These are phyloP conservation scores for Flaveria trinervia DNA, from an alignment of 129 eudicot species.

Conservation along the genomic window DNA sequence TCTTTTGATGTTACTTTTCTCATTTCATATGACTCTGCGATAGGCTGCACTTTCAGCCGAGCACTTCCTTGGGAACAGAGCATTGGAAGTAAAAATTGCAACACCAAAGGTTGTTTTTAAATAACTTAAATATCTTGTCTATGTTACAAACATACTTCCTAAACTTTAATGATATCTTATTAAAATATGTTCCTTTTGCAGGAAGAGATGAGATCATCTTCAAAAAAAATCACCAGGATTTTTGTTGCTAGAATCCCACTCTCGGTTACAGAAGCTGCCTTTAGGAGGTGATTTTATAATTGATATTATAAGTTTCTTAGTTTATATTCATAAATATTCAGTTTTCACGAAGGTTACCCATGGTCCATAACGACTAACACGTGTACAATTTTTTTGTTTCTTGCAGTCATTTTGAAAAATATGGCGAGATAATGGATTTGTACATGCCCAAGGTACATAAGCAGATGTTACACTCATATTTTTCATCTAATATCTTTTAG, in stretches of 20 bases:
- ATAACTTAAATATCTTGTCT: background rate
- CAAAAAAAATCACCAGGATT: constrained; percentile 82
- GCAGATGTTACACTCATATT: constrained; percentile 9
- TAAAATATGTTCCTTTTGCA: constrained; percentile 29
- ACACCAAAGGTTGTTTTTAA: constrained; percentile 81
- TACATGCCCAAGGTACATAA: constrained; percentile 94
- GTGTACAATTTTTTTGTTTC: constrained; percentile 7
- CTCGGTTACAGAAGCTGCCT: constrained; percentile 66
- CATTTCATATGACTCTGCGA: constrained; percentile 12
- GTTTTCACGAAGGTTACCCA: background rate
- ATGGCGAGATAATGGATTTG: constrained; percentile 84
- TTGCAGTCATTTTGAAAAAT: constrained; percentile 91
- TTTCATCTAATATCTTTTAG: background rate
- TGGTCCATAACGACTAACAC: constrained; percentile 17
- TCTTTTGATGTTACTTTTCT: constrained; percentile 3
- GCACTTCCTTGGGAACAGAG: constrained; percentile 82
- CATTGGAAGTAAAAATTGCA: constrained; percentile 93
- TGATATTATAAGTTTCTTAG: constrained; percentile 6
- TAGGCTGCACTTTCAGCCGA: constrained; percentile 83
- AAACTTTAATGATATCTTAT: constrained; percentile 1
- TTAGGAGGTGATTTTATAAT: constrained; percentile 55
- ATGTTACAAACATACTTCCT: background rate
- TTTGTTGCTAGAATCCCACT: constrained; percentile 89
- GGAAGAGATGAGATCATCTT: constrained; percentile 82
- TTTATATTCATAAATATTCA: background rate